A percentile compares a stretch with the other conserved stretches of the same genome.
phyloP scores from a whole-genome alignment of 169 alveolate species.

The Cryptosporidium sp. region DNA sequence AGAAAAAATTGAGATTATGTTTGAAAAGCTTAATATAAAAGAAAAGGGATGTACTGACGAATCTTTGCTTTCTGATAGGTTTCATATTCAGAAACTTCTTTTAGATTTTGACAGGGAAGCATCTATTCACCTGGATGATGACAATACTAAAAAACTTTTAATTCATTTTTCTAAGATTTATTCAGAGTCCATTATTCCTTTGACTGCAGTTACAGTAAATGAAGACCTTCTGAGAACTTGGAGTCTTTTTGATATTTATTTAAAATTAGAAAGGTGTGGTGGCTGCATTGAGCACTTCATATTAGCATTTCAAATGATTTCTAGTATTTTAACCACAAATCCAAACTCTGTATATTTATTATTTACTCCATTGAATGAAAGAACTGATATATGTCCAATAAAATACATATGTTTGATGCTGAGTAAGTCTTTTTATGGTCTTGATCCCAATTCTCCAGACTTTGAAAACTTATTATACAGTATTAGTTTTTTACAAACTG shows the following conservation, averaged over 20 bases:
- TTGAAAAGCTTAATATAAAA: background rate
- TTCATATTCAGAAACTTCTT: constrained; percentile 25
- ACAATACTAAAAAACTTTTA: constrained; percentile 13
- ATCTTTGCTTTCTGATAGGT: constrained; percentile 1
- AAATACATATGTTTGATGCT: background rate
- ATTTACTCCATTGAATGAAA: constrained; percentile 18
- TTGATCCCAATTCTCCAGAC: background rate
- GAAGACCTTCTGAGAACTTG: background rate
- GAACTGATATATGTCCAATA: constrained; percentile 24
- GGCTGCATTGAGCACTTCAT: constrained; percentile 41
- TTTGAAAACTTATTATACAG: background rate
- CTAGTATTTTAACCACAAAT: constrained; percentile 2
- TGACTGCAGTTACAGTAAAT: background rate
- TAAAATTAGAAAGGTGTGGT: constrained; percentile 30
- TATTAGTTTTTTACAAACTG: background rate
- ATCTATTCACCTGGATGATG: constrained; percentile 25
- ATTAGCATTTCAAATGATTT: constrained; percentile 15
- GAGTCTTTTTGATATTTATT: background rate
- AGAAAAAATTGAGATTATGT: background rate
- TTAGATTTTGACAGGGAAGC: constrained; percentile 24
- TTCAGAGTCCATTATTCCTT: background rate
- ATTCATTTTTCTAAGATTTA: background rate
- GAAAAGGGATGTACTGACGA: background rate
- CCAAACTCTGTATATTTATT: constrained; percentile 51
- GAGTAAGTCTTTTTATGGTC: background rate